Percentiles rank a stretch among this genome's conserved stretches.
Evolutionary conservation across 208 protist genomes (phyloP).

Genomic region (Trypanosoma congolense): DNA sequence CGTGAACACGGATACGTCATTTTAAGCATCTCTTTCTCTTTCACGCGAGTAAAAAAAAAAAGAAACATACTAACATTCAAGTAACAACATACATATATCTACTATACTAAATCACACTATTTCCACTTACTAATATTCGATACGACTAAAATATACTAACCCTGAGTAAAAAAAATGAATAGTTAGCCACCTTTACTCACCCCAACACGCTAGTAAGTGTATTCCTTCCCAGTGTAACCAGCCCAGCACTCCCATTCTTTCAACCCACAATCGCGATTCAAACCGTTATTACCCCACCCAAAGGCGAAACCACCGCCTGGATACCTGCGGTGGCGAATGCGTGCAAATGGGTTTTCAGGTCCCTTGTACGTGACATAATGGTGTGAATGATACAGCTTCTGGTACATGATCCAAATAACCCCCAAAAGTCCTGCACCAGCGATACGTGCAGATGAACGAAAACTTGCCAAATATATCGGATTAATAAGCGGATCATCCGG

Average conservation of each 20-base stretch:
- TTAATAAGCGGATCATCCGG: slow-evolving; percentile 77
- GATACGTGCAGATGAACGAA: slow-evolving; percentile 59
- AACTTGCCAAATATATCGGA: slow-evolving; percentile 36
- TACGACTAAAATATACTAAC: slow-evolving; percentile 4
- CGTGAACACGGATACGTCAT: too few relatives aligned
- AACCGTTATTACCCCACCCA: slow-evolving; percentile 87
- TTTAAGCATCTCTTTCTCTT: too few relatives aligned
- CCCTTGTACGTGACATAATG: slow-evolving; percentile 81
- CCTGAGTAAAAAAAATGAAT: slow-evolving; percentile 22
- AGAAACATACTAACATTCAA: too few relatives aligned
- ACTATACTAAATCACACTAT: too few relatives aligned
- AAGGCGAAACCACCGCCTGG: slow-evolving; percentile 74
- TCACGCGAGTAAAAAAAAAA: too few relatives aligned
- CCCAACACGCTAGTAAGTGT: slow-evolving; percentile 57
- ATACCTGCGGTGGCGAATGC: slow-evolving; percentile 73
- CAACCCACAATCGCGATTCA: slow-evolving; percentile 85
- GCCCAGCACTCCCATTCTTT: slow-evolving; percentile 88
- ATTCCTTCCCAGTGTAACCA: slow-evolving; percentile 84
- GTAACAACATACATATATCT: too few relatives aligned
- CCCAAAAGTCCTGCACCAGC: slow-evolving; percentile 53
- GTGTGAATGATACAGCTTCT: slow-evolving; percentile 73
- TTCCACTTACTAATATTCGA: too few relatives aligned
- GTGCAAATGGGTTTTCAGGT: slow-evolving; percentile 75
- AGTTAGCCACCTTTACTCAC: background rate
- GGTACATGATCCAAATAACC: slow-evolving; percentile 78